Base-by-base conservation (phyloP, 2,329 filamentous ascomycete genomes). In the Ophiocordyceps camponoti-leonardi region DNA sequence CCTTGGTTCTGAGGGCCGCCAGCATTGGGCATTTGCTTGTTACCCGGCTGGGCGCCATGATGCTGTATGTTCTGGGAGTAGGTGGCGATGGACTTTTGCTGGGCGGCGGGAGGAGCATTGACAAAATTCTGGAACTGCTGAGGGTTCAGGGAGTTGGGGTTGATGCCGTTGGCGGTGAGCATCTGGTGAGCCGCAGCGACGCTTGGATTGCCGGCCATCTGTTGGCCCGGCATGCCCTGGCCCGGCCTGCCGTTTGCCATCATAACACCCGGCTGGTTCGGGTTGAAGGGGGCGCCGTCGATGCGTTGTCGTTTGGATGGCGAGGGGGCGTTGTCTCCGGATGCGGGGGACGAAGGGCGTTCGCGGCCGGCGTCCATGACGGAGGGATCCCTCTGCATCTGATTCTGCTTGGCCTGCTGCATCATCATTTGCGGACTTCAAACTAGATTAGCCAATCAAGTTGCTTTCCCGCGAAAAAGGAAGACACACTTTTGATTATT, bases 241-340 rank as follows among this genome's bases (percentile, higher is more conserved):
- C 63, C 69, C 46, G 80, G 81, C 59, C 77, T 76, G 54, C 82
- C 83, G 62, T 85, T 86, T 46, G 79, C 77, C 66, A 83, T 82
- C 74, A 88, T 83, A 50, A 50, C 54, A 10, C 65, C 70, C 47
- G 67, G 66, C 54, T 81, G 82, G 57, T 79, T 80, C 50, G 80
- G 79, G 59, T 85, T 85, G 64, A 86, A 86, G 11, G 73, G 72
- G 31, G 72, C 72, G 55, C 77, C 76, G 56, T 81, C 79, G 49
- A 94, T 75, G 47, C 88, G 83, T 47, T 81, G 85, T 56, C 88
- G 77, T 68, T 96, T 96, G 50, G 84, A 90, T 2, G 90, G 90
- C 30, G 90, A 96, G 5, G 87, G 86, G 23, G 86, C 87, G 56
- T 92, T 92, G 45, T 95, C 88, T 46, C 79, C 81, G 35, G 82